phyloP scores from a whole-genome alignment of 176 grass and related monocot species.

The Puccinellia tenuiflora region DNA sequence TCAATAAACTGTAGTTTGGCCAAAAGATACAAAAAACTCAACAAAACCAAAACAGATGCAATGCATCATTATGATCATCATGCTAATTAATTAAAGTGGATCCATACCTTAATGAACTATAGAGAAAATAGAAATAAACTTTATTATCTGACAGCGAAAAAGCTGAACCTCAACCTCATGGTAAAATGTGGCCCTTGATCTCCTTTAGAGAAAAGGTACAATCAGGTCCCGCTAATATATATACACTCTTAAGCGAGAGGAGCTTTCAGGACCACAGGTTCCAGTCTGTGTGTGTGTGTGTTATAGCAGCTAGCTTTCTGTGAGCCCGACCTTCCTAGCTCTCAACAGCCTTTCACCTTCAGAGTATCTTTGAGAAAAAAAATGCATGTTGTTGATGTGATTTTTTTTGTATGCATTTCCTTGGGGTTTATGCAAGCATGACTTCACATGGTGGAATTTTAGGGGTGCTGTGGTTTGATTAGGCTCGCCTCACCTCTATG shows the following conservation, averaged over 20 bases:
- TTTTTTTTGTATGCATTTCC: slow-evolving; percentile 14
- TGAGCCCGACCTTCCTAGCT: slow-evolving; percentile 8
- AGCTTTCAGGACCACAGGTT: slow-evolving; percentile 54
- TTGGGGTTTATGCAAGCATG: slow-evolving; percentile 38
- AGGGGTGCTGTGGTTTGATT: slow-evolving; percentile 25
- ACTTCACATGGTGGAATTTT: slow-evolving; percentile 27
- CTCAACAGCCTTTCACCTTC: slow-evolving; percentile 9
- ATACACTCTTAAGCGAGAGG: slow-evolving; percentile 18
- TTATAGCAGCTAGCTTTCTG: slow-evolving; percentile 2
- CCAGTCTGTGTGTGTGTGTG: not conserved
- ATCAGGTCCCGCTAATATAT: slow-evolving; percentile 12
- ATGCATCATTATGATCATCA: slow-evolving; percentile 27
- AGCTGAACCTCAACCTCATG: slow-evolving; percentile 22
- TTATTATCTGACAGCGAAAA: slow-evolving; percentile 30
- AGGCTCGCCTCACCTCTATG: slow-evolving; percentile 28
- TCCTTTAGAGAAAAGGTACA: slow-evolving; percentile 17
- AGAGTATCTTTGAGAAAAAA: slow-evolving; percentile 19
- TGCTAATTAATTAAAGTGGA: slow-evolving; percentile 14
- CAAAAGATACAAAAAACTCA: not conserved
- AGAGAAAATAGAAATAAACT: slow-evolving; percentile 9
- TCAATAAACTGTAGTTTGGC: not conserved
- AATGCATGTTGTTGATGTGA: slow-evolving; percentile 9
- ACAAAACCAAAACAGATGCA: not conserved
- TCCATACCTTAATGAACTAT: slow-evolving; percentile 6
- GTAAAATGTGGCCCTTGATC: slow-evolving; percentile 23